phyloP scores from a whole-genome alignment of 2,329 filamentous ascomycete genomes.

The Fusarium bulbicola region DNA sequence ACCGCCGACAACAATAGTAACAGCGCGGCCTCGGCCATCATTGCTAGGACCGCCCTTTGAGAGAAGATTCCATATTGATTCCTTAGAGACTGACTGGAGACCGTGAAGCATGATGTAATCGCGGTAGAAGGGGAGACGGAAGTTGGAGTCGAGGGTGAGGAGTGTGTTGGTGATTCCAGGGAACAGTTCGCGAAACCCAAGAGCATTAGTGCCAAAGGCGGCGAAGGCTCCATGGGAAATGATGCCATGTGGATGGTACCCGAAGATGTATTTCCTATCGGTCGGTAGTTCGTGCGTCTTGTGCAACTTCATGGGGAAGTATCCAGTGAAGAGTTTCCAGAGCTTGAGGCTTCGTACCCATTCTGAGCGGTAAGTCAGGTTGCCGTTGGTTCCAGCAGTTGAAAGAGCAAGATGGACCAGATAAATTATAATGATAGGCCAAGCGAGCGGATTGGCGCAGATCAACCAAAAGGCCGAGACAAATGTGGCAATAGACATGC shows the following conservation, averaged over 20 bases:
- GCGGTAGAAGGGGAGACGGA: slow-evolving; percentile 90
- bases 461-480: slow-evolving; percentile 89
- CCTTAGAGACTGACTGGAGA: slow-evolving; percentile 86
- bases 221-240: slow-evolving; percentile 96
- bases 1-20: slow-evolving; percentile 94
- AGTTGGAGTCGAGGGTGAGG: slow-evolving; percentile 94
- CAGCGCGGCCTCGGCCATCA: slow-evolving; percentile 92
- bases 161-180: slow-evolving; percentile 95
- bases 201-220: slow-evolving; percentile 88
- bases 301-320: slow-evolving; percentile 90
- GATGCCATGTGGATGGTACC: slow-evolving; percentile 97
- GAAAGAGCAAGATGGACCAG: slow-evolving; percentile 86
- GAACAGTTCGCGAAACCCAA: slow-evolving; percentile 87
- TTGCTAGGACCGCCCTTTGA: slow-evolving; percentile 79
- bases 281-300: slow-evolving; percentile 82
- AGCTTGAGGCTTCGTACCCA: slow-evolving; percentile 76
- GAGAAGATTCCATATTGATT: slow-evolving; percentile 89
- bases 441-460: slow-evolving; percentile 89
- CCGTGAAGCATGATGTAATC: slow-evolving; percentile 94
- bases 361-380: slow-evolving; percentile 77
- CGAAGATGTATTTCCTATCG: slow-evolving; percentile 93
- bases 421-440: slow-evolving; percentile 82
- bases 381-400: slow-evolving; percentile 78
- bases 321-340: slow-evolving; percentile 91
- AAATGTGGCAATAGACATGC: slow-evolving; percentile 73